These are phyloP conservation scores for Trichoderma guizhouense DNA, from an alignment of 2,329 filamentous ascomycete genomes.

Conservation along the genomic window DNA sequence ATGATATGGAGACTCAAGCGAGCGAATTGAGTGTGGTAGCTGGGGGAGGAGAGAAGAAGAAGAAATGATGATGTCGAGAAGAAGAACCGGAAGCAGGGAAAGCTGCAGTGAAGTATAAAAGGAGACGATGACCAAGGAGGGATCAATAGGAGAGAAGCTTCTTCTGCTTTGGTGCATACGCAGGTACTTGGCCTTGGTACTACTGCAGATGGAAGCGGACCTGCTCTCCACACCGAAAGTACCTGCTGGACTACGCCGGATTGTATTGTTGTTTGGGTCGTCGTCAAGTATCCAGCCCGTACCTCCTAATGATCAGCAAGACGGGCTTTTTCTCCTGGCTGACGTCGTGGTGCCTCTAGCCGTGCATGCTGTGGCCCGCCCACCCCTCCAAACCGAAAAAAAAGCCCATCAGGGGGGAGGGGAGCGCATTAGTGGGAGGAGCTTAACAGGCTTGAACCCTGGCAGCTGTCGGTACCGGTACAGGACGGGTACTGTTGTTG, in stretches of 20 bases:
- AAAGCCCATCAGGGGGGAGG: not conserved
- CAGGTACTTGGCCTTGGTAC: not conserved
- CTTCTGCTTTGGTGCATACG: not conserved
- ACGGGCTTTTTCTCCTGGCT: conserved; percentile 4
- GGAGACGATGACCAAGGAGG: conserved; percentile 20
- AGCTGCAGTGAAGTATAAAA: conserved; percentile 22
- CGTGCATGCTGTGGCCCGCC: not conserved
- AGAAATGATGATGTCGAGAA: conserved; percentile 15
- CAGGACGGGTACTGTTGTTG: not conserved
- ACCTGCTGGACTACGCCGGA: not conserved
- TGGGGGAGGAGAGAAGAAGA: conserved; percentile 9
- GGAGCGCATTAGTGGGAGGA: not conserved
- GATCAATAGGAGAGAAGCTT: conserved; percentile 21
- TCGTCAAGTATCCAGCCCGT: not conserved
- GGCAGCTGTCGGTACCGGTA: not conserved
- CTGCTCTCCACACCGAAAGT: not conserved
- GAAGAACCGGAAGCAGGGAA: conserved; percentile 16
- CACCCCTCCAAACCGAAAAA: conserved; percentile 10
- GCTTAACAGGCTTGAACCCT: conserved; percentile 4
- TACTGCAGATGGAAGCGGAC: not conserved
- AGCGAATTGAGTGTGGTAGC: not conserved
- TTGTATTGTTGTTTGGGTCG: not conserved
- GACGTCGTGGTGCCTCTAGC: conserved; percentile 16
- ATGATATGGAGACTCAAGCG: not conserved
- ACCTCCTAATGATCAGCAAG: not conserved